phyloP scores from a whole-genome alignment of 768 basidiomycete species.

The Hygrophorus russula region DNA sequence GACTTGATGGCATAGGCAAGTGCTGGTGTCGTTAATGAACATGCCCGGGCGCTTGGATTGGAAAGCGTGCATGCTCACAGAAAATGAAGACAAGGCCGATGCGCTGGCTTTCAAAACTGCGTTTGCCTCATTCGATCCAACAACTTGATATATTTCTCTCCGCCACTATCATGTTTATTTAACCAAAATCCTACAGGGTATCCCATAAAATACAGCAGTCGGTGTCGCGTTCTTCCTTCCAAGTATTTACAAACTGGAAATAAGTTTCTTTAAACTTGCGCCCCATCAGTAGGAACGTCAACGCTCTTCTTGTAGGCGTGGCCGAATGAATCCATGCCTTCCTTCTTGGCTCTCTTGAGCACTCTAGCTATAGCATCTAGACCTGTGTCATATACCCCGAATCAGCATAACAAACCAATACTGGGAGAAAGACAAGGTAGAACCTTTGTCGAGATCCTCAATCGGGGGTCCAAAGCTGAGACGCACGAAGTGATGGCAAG shows the following conservation, averaged over 20 bases:
- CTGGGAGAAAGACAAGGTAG: slow-evolving; percentile 4
- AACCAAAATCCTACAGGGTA: no score
- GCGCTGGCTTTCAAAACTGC: slow-evolving; percentile 75
- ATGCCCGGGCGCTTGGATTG: slow-evolving; percentile 80
- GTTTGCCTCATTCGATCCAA: slow-evolving; percentile 65
- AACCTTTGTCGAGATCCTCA: slow-evolving; percentile 68
- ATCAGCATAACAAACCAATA: not conserved
- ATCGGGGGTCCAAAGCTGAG: slow-evolving; percentile 80
- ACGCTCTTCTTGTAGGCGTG: slow-evolving; percentile 35
- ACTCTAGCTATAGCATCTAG: slow-evolving; percentile 81
- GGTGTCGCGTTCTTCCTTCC: no score
- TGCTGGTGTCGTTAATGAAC: slow-evolving; percentile 64
- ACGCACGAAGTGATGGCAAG: slow-evolving; percentile 85
- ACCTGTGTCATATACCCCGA: slow-evolving; percentile 28
- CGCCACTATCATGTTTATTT: no score
- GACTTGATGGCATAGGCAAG: slow-evolving; percentile 44
- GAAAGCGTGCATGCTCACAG: slow-evolving; percentile 76
- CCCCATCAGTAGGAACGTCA: not conserved
- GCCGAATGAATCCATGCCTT: slow-evolving; percentile 52
- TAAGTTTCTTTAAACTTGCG: not conserved
- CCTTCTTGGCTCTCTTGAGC: slow-evolving; percentile 54
- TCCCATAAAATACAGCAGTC: no score
- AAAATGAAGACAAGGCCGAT: slow-evolving; percentile 81
- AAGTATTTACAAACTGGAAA: no score
- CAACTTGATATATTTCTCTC: slow-evolving; percentile 6